Percentiles rank a stretch among this genome's conserved stretches.
Evolutionary conservation across 202 grass and related monocot genomes (phyloP).

Genomic region (Zoysia matrella): DNA sequence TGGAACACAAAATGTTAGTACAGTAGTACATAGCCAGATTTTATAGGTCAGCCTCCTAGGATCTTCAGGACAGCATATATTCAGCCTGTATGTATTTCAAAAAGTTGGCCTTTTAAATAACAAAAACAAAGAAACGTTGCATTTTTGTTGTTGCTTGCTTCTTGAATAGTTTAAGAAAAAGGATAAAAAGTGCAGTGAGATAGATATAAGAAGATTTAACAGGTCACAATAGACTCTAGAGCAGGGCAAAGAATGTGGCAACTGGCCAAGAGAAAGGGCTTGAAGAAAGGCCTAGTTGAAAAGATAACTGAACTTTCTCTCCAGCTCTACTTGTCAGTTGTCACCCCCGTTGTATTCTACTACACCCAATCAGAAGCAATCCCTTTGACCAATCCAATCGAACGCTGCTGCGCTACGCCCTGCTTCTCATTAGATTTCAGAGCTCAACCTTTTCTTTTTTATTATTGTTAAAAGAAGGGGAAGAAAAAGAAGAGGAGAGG

Average conservation of each 20-base stretch:
- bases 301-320: conserved; percentile 59
- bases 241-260: conserved; percentile 54
- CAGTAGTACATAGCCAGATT: not conserved
- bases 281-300: conserved; percentile 43
- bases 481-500: conserved; percentile 6
- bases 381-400: conserved; percentile 48
- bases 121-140: not conserved
- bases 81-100: conserved; percentile 7
- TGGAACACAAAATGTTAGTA: conserved; percentile 20
- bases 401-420: conserved; percentile 16
- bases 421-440: not conserved
- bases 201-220: conserved; percentile 17
- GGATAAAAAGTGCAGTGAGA: conserved; percentile 15
- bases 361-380: conserved; percentile 52
- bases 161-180: conserved; percentile 8
- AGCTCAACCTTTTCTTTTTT: conserved; percentile 28
- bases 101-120: not conserved
- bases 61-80: conserved; percentile 38
- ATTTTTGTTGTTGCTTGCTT: conserved; percentile 23
- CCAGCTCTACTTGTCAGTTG: conserved; percentile 42
- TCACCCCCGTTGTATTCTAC: conserved; percentile 44
- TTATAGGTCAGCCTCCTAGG: conserved; percentile 9
- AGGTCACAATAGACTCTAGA: conserved; percentile 10
- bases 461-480: not conserved
- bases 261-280: conserved; percentile 18